A percentile compares a stretch with the other conserved stretches of the same genome.
Evolutionary conservation across 768 basidiomycete genomes (phyloP).

Genomic region (Suillus variegatus): DNA sequence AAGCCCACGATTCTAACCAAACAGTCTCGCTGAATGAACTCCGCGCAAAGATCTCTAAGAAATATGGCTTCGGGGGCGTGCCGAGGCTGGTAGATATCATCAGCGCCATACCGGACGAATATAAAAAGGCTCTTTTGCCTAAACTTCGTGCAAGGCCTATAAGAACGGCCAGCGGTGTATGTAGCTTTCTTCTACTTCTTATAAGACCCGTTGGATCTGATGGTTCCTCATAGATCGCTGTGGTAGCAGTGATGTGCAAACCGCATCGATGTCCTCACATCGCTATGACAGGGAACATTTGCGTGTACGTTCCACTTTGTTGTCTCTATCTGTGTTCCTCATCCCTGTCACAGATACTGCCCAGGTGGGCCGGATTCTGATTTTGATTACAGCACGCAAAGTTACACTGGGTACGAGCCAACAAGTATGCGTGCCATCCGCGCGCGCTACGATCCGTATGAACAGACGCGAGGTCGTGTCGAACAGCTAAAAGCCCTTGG

Average conservation of each 20-base stretch:
- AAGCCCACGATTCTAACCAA: slow-evolving; percentile 76
- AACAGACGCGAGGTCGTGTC: slow-evolving; percentile 92
- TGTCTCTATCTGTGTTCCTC: slow-evolving; percentile 3
- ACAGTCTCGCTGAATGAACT: slow-evolving; percentile 87
- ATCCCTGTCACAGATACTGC: slow-evolving; percentile 67
- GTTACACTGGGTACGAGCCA: slow-evolving; percentile 93
- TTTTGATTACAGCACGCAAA: slow-evolving; percentile 99
- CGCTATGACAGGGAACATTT: slow-evolving; percentile 99
- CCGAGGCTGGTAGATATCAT: slow-evolving; percentile 97
- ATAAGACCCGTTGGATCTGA: neutral
- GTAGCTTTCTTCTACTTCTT: slow-evolving; percentile 27
- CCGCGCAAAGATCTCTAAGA: slow-evolving; percentile 87
- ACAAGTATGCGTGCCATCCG: slow-evolving; percentile 99
- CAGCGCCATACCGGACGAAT: slow-evolving; percentile 96
- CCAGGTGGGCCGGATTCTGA: slow-evolving; percentile 99
- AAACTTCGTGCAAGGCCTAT: slow-evolving; percentile 93
- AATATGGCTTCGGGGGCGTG: slow-evolving; percentile 81
- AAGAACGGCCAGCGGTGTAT: slow-evolving; percentile 92
- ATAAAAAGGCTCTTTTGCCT: slow-evolving; percentile 88
- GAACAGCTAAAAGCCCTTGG: slow-evolving; percentile 96
- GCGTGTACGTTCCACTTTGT: slow-evolving; percentile 65
- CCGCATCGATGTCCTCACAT: slow-evolving; percentile 99
- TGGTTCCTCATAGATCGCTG: slow-evolving; percentile 75
- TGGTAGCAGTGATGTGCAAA: slow-evolving; percentile 99
- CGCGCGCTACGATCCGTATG: slow-evolving; percentile 95